These are phyloP conservation scores for Excoecaria cochinchinensis DNA, from an alignment of 345 rosid species.

Conservation along the genomic window DNA sequence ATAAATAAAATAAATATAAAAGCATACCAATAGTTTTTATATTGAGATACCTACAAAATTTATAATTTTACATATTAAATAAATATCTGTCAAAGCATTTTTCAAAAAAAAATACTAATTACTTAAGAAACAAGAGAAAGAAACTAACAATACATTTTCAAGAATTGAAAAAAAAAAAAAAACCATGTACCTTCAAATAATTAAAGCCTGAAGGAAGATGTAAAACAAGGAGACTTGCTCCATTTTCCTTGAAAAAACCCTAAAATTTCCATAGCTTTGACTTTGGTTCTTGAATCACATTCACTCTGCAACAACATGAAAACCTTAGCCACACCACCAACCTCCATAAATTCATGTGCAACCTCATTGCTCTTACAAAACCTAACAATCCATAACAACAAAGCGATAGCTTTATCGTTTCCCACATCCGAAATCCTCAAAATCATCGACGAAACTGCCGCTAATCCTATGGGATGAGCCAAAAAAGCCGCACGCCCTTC, in stretches of 20 bases:
- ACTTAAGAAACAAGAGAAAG: too few species aligned
- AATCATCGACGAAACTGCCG: slow-evolving; percentile 73
- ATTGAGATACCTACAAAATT: too few species aligned
- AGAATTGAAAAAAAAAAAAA: too few species aligned
- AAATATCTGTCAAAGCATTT: neutral
- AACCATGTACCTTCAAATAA: neutral
- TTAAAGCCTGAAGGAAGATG: neutral
- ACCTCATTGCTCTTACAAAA: slow-evolving; percentile 51
- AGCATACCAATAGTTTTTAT: too few species aligned
- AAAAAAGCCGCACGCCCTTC: slow-evolving; percentile 77
- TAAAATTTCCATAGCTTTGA: slow-evolving; percentile 61
- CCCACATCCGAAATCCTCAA: slow-evolving; percentile 62
- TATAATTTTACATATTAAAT: too few species aligned
- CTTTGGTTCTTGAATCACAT: slow-evolving; percentile 44
- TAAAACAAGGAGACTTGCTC: slow-evolving; percentile 59
- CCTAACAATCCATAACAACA: slow-evolving; percentile 57
- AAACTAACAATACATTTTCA: neutral
- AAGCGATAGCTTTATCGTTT: slow-evolving; percentile 61
- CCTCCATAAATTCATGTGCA: slow-evolving; percentile 65
- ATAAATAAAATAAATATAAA: too few species aligned
- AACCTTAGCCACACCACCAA: slow-evolving; percentile 68
- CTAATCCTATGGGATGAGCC: slow-evolving; percentile 63
- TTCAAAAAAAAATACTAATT: neutral
- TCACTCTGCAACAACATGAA: slow-evolving; percentile 63
- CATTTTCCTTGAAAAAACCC: slow-evolving; percentile 63